phyloP scores from a whole-genome alignment of 2,329 filamentous ascomycete species.

The Cladosporium velox region DNA sequence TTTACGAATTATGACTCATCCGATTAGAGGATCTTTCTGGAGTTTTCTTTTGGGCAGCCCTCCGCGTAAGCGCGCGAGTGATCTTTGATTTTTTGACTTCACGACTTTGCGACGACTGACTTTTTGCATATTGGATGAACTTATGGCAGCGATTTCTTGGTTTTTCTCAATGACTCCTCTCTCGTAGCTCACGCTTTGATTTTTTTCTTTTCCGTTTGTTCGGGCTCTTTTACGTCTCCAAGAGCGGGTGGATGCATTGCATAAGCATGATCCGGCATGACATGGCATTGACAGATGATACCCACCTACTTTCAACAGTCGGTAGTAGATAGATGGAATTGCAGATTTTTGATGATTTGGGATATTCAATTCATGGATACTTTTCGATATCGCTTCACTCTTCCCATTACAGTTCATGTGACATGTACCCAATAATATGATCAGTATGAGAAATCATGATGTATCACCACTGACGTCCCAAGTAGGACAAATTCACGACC shows the following conservation, averaged over 20 bases:
- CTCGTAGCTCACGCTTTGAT: neutral
- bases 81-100: neutral
- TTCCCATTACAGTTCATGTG: neutral
- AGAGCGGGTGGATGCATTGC: conserved; percentile 19
- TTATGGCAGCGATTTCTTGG: neutral
- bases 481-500: neutral
- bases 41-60: neutral
- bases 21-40: neutral
- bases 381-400: neutral
- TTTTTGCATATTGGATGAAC: conserved; percentile 1
- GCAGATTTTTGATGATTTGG: neutral
- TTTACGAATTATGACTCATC: conserved; percentile 17
- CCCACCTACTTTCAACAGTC: conserved; percentile 18
- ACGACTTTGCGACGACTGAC: neutral
- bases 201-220: neutral
- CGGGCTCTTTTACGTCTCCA: neutral
- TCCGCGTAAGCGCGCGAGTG: conserved; percentile 4
- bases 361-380: neutral
- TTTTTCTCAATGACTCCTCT: conserved; percentile 2
- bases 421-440: neutral
- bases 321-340: conserved; percentile 17
- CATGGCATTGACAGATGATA: conserved; percentile 20
- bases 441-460: neutral
- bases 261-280: conserved; percentile 18
- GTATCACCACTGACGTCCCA: neutral